These are phyloP conservation scores for Pleurotus pulmonarius DNA, from an alignment of 768 basidiomycete species.

Conservation along the genomic window DNA sequence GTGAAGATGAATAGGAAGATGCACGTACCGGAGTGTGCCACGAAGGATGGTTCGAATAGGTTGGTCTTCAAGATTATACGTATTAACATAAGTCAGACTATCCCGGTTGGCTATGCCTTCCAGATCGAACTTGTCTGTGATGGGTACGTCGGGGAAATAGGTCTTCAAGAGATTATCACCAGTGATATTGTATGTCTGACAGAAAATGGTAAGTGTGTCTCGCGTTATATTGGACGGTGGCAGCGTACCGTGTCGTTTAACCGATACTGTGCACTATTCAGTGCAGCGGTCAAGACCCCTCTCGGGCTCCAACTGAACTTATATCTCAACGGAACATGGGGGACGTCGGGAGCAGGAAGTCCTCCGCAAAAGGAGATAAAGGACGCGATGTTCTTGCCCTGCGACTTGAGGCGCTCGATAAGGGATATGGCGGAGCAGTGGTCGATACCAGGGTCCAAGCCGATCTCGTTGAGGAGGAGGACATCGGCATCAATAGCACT, in stretches of 20 bases:
- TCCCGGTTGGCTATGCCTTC: conserved; percentile 89
- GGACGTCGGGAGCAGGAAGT: conserved; percentile 72
- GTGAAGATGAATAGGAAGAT: neutral
- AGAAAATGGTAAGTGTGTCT: neutral
- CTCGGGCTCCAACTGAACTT: conserved; percentile 94
- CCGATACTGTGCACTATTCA: conserved; percentile 68
- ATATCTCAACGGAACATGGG: conserved; percentile 72
- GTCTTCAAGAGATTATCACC: conserved; percentile 52
- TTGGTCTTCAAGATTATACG: conserved; percentile 53
- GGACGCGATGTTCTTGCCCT: conserved; percentile 56
- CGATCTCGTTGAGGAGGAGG: conserved; percentile 85
- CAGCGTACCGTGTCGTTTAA: conserved; percentile 50
- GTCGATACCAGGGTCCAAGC: conserved; percentile 86
- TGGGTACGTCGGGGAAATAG: conserved; percentile 64
- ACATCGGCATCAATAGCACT: conserved; percentile 60
- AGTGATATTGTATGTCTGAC: conserved; percentile 43
- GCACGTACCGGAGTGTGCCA: conserved; percentile 71
- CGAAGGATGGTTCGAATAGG: conserved; percentile 66
- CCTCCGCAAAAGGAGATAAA: conserved; percentile 95
- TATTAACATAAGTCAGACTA: conserved; percentile 64
- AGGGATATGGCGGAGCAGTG: conserved; percentile 83
- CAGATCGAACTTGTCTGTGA: conserved; percentile 57
- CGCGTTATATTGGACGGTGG: neutral
- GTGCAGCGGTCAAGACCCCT: conserved; percentile 79
- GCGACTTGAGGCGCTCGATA: conserved; percentile 43